Percentiles rank a stretch among this genome's conserved stretches.
Evolutionary conservation across 352 stramenopile genomes (phyloP).

Genomic region (Phytophthora sansomeana): DNA sequence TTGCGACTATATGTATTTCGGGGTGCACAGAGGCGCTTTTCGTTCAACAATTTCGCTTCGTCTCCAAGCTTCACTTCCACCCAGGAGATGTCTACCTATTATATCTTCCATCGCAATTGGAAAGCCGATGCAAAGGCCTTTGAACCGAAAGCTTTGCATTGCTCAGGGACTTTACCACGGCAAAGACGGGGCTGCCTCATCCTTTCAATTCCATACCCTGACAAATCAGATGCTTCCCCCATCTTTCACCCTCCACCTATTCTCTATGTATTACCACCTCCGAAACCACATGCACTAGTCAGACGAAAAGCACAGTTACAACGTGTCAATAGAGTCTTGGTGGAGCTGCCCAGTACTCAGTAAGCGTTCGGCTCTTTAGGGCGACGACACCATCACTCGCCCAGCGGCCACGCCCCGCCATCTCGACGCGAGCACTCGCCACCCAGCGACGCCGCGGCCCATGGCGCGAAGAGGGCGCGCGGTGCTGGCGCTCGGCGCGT

Average conservation of each 20-base stretch:
- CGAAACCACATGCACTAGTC: neutral
- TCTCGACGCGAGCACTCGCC: neutral
- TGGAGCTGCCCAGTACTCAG: neutral
- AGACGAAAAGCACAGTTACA: conserved; percentile 7
- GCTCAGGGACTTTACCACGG: too few species aligned
- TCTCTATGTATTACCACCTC: neutral
- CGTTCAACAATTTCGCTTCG: too few species aligned
- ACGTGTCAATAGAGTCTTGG: neutral
- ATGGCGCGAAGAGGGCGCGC: conserved; percentile 35
- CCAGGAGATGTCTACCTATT: too few species aligned
- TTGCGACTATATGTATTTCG: too few species aligned
- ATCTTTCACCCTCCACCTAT: neutral
- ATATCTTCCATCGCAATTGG: too few species aligned
- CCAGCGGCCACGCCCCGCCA: conserved; percentile 16
- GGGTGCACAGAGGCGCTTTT: too few species aligned
- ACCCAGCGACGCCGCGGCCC: conserved; percentile 14
- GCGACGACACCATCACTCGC: conserved; percentile 1
- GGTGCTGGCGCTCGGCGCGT: conserved; percentile 23
- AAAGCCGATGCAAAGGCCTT: too few species aligned
- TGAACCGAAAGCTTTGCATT: too few species aligned
- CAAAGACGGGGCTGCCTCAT: too few species aligned
- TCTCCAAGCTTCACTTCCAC: too few species aligned
- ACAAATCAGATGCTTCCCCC: too few species aligned
- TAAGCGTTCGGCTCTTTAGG: neutral
- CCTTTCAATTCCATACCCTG: neutral